Evolutionary conservation across 192 early-diverging fungal species (phyloP).

Genomic region (Spizellomyces sp.): DNA sequence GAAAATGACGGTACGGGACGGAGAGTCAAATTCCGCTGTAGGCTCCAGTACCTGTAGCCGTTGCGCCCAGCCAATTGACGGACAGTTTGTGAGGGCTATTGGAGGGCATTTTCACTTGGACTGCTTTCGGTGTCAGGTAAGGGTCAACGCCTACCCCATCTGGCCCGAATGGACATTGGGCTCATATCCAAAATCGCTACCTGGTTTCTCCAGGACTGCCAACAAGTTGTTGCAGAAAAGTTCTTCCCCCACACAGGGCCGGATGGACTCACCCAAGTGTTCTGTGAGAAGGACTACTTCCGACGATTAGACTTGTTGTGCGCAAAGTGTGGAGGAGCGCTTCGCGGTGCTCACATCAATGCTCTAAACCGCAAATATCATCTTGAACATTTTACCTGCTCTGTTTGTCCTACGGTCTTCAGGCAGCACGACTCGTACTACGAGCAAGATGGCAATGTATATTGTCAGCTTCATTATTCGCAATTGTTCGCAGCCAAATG

Average conservation of each 20-base stretch:
- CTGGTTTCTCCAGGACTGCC: conserved; percentile 65
- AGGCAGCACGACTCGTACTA: conserved; percentile 96
- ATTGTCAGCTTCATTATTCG: conserved; percentile 95
- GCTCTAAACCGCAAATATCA: conserved; percentile 94
- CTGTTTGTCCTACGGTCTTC: conserved; percentile 88
- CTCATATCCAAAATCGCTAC: neutral
- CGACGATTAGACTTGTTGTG: conserved; percentile 79
- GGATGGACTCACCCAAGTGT: conserved; percentile 61
- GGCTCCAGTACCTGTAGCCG: conserved; percentile 55
- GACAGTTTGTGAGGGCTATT: conserved; percentile 90
- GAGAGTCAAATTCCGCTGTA: neutral
- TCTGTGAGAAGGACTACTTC: conserved; percentile 92
- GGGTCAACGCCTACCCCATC: neutral
- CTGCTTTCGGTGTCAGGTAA: conserved; percentile 93
- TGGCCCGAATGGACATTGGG: neutral
- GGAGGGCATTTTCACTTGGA: conserved; percentile 86
- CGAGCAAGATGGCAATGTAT: conserved; percentile 90
- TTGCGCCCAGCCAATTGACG: conserved; percentile 74
- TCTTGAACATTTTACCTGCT: conserved; percentile 96
- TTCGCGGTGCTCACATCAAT: conserved; percentile 89
- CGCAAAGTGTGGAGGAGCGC: conserved; percentile 82
- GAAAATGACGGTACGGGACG: too few relatives aligned
- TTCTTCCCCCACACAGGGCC: conserved; percentile 74
- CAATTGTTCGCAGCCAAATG: conserved; percentile 87
- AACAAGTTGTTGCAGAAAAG: conserved; percentile 76